phyloP scores from a whole-genome alignment of 345 rosid genomes.

The Streptanthus diversifolius region DNA sequence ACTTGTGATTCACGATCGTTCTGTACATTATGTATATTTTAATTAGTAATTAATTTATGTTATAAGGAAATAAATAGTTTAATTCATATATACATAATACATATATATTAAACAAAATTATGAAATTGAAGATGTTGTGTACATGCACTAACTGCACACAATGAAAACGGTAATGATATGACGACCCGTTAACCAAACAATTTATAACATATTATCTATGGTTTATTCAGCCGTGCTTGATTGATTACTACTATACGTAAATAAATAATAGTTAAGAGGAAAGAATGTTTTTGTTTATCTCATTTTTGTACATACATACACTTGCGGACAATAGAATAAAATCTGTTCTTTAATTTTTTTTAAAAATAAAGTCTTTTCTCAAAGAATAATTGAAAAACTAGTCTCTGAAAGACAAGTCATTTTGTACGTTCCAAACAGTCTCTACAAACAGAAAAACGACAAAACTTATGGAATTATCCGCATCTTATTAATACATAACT shows the following conservation, averaged over 20 bases:
- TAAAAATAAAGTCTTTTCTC: background rate
- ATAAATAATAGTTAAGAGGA: background rate
- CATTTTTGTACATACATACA: conserved; percentile 27
- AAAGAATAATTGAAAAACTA: conserved; percentile 26
- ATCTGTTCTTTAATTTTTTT: too few relatives aligned
- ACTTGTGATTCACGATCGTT: background rate
- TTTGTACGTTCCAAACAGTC: conserved; percentile 45
- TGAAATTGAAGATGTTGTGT: background rate
- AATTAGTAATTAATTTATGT: background rate
- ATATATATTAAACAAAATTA: background rate
- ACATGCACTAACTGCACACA: background rate
- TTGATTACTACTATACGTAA: background rate
- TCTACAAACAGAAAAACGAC: conserved; percentile 47
- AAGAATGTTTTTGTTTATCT: background rate
- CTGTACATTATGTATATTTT: background rate
- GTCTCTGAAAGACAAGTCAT: conserved; percentile 30
- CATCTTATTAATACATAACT: conserved; percentile 12
- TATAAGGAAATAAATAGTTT: background rate
- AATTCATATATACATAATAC: background rate
- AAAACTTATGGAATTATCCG: conserved; percentile 30
- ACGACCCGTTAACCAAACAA: conserved; percentile 5
- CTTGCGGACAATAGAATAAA: conserved; percentile 12
- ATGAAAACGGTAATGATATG: background rate
- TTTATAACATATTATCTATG: background rate
- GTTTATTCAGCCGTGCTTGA: background rate